phyloP scores from a whole-genome alignment of 2,329 filamentous ascomycete genomes.

The Pezicula carpinea region DNA sequence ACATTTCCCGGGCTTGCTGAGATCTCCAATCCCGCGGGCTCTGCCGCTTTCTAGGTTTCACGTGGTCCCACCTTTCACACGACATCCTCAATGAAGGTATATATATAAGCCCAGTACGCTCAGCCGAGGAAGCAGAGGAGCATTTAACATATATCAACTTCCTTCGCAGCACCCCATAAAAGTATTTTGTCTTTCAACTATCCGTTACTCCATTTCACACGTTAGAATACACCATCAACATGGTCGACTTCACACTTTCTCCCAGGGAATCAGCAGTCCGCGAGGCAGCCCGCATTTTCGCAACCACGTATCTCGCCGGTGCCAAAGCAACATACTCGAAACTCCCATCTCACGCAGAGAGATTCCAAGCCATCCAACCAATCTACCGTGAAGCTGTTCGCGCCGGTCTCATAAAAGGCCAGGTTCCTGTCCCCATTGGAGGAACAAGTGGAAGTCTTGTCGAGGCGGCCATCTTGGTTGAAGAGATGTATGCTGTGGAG shows the following conservation, averaged over 20 bases:
- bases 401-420: constrained; percentile 42
- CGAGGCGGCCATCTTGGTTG: constrained; percentile 45
- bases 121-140: no score
- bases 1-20: no score
- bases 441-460: constrained; percentile 39
- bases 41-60: no score
- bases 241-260: constrained; percentile 30
- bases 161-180: no score
- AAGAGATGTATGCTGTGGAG: constrained; percentile 49
- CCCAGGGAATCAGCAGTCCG: constrained; percentile 22
- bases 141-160: no score
- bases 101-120: no score
- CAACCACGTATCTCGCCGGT: constrained; percentile 4
- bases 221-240: constrained; percentile 6
- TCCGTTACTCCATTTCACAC: no score
- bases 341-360: constrained; percentile 22
- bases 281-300: constrained; percentile 21
- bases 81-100: no score
- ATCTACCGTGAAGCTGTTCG: constrained; percentile 40
- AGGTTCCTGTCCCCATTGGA: constrained; percentile 40
- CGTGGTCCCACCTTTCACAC: no score
- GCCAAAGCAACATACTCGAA: constrained; percentile 24
- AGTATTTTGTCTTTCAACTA: no score
- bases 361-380: constrained; percentile 43
- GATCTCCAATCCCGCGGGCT: no score